These are phyloP conservation scores for Ramalina peruviana DNA, from an alignment of 495 filamentous ascomycete genomes.

Conservation along the genomic window DNA sequence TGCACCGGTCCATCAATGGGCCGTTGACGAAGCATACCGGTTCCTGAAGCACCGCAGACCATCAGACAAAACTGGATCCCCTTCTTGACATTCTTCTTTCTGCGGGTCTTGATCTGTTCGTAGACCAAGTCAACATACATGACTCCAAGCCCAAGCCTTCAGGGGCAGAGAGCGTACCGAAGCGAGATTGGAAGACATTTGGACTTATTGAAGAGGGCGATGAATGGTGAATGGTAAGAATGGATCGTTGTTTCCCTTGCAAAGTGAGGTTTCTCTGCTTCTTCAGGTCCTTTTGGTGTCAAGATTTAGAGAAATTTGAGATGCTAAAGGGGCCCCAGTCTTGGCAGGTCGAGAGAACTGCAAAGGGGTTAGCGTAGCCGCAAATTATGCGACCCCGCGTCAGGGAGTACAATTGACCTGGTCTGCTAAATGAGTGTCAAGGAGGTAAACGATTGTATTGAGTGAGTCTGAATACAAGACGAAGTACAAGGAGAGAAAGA, in stretches of 20 bases:
- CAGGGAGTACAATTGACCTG: too few relatives aligned
- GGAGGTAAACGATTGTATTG: too few relatives aligned
- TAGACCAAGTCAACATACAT: background rate
- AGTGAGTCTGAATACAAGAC: too few relatives aligned
- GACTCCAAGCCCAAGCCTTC: background rate
- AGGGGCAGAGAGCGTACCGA: slow-evolving; percentile 35
- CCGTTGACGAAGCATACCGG: slow-evolving; percentile 47
- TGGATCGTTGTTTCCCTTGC: background rate
- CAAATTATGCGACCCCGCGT: background rate
- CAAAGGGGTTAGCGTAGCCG: background rate
- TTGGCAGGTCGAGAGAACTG: slow-evolving; percentile 3
- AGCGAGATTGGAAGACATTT: slow-evolving; percentile 48
- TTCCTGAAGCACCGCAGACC: slow-evolving; percentile 98
- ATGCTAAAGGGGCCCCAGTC: slow-evolving; percentile 7
- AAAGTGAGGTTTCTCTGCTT: background rate
- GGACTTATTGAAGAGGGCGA: slow-evolving; percentile 15
- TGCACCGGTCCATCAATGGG: background rate
- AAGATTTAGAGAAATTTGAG: background rate
- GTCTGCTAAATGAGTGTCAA: too few relatives aligned
- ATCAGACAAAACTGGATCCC: slow-evolving; percentile 99
- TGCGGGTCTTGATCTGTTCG: slow-evolving; percentile 79
- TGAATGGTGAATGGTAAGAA: background rate
- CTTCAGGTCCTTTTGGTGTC: background rate
- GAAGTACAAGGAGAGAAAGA: too few relatives aligned
- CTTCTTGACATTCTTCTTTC: slow-evolving; percentile 99